Evolutionary conservation across 768 basidiomycete species (phyloP).

Genomic region (Russula sp.): DNA sequence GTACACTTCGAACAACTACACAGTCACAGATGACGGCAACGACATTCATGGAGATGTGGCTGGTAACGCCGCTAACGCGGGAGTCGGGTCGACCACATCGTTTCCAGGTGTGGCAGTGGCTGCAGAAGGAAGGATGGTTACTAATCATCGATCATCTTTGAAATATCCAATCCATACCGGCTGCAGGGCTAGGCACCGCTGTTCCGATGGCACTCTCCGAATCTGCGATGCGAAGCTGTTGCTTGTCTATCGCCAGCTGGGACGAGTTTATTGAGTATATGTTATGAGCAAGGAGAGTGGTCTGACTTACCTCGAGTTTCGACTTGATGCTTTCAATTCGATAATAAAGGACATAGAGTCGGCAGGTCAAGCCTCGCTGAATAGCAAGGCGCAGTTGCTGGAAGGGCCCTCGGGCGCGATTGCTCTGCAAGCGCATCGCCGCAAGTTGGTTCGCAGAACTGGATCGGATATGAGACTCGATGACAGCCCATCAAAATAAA

Average conservation of each 20-base stretch:
- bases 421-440: conserved; percentile 2
- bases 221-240: background rate
- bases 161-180: background rate
- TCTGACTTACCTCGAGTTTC: background rate
- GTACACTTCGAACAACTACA: background rate
- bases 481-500: background rate
- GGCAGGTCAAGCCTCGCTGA: background rate
- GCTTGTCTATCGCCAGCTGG: conserved; percentile 2
- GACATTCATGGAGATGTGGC: background rate
- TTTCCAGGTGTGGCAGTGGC: background rate
- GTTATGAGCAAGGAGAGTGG: background rate
- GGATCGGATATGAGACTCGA: background rate
- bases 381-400: conserved; percentile 2
- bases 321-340: background rate
- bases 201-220: background rate
- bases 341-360: background rate
- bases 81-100: background rate
- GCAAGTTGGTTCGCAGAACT: background rate
- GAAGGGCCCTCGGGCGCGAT: background rate
- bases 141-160: background rate
- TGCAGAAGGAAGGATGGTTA: background rate
- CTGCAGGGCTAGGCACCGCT: background rate
- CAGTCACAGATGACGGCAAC: too few relatives aligned
- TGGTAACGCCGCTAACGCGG: background rate
- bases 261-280: background rate